Percentiles rank a stretch among this genome's conserved stretches.
phyloP scores from a whole-genome alignment of 1,139 yeast species.

The Nematodospora anomalae region DNA sequence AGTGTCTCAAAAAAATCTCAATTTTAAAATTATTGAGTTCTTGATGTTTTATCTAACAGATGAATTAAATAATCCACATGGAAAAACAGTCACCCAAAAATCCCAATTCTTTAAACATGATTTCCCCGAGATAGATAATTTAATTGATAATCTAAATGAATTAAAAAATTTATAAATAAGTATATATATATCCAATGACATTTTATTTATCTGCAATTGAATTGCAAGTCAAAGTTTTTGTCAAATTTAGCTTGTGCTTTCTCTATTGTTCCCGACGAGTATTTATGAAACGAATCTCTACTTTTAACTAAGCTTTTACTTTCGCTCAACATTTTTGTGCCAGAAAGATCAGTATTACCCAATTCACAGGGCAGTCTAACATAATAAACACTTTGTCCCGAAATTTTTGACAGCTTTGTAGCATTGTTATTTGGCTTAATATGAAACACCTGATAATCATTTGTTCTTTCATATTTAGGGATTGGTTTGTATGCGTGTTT shows the following conservation, averaged over 20 bases:
- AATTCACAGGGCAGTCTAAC: constrained; percentile 2
- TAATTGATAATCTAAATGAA: constrained; percentile 40
- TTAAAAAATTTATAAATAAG: constrained; percentile 23
- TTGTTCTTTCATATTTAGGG: constrained; percentile 14
- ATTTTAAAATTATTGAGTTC: constrained; percentile 68
- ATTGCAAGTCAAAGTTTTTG: constrained; percentile 16
- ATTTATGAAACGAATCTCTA: not conserved
- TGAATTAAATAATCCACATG: constrained; percentile 38
- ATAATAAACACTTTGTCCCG: constrained; percentile 6
- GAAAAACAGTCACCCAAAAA: constrained; percentile 49
- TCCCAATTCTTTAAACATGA: constrained; percentile 49
- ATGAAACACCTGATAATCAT: constrained; percentile 10
- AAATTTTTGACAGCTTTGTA: not conserved
- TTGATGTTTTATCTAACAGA: constrained; percentile 70
- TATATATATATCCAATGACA: not conserved
- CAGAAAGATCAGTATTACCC: not conserved
- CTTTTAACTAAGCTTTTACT: not conserved
- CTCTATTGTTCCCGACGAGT: constrained; percentile 9
- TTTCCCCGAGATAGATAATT: constrained; percentile 43
- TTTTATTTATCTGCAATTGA: constrained; percentile 1
- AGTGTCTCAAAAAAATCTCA: constrained; percentile 40
- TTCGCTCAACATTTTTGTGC: constrained; percentile 4
- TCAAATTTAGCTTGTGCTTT: constrained; percentile 12
- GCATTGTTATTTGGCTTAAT: not conserved
- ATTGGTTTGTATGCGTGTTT: constrained; percentile 9